Conservation (phyloP, 1,284 basidiomycete species). For the Ustilago hordei region DNA sequence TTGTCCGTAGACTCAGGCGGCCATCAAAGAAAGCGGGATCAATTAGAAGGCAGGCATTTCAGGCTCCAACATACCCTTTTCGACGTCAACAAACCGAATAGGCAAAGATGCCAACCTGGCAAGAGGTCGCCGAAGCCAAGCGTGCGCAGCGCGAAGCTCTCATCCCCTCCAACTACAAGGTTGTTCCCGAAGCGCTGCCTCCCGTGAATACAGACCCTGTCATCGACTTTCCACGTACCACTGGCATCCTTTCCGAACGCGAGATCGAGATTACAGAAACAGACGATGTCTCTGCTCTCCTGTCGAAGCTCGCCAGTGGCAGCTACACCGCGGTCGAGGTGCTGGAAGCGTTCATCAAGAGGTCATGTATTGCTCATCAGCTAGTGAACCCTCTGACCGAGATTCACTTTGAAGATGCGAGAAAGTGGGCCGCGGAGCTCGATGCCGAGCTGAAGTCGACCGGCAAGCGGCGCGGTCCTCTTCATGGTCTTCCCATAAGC, state of each 20-base stretch:
- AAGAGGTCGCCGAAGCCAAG: conserved; percentile 42
- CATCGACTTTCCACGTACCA: conserved; percentile 36
- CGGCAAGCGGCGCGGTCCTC: conserved; percentile 74
- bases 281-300: conserved; percentile 73
- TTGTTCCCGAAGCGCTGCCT: conserved; percentile 29
- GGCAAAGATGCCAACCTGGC: conserved; percentile 37
- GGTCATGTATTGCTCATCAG: conserved; percentile 84
- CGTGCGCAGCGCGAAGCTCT: conserved; percentile 44
- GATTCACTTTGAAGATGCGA: conserved; percentile 76
- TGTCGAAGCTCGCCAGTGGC: conserved; percentile 72
- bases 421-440: conserved; percentile 73
- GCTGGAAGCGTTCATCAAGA: conserved; percentile 81
- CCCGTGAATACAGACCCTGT: conserved; percentile 31
- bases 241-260: conserved; percentile 36
- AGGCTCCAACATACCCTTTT: not conserved
- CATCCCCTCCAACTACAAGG: conserved; percentile 42
- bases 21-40: not conserved
- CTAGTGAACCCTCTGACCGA: conserved; percentile 76
- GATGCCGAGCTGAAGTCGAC: conserved; percentile 74
- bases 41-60: not conserved
- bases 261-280: conserved; percentile 54
- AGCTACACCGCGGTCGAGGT: conserved; percentile 78
- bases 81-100: no score
- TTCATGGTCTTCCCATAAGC: conserved; percentile 77
- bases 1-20: not conserved